Base-by-base conservation (phyloP, 148 eudicot species). In the Camellia lanceoleosa region DNA sequence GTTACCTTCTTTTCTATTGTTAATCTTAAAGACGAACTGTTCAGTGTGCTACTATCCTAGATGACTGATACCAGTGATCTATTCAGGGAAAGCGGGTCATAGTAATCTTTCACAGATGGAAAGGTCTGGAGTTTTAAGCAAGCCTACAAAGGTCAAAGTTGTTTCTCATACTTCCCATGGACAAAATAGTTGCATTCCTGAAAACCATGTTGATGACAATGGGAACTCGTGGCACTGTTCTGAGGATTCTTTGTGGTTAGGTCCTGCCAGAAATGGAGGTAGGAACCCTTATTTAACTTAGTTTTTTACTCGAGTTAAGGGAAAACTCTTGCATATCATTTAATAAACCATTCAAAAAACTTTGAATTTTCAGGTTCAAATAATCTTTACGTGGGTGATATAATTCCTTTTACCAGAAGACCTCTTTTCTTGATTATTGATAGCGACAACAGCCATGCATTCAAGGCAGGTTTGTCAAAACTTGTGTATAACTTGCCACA, bases 401-500 rank as follows among this genome's bases (percentile, higher is more conserved):
- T 96, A 68, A 87, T 94, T 83, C 99, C 99, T 76, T 96, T 96
- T 78, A 94, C 99, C 64, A 88, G 99, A 85, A 87, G 85, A 78
- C 99, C 98, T 52, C 87, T 91, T 76, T 96, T 96, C 88, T 78
- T 96, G 78, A 86, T 96, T 80, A 86, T 96, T 76, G 99, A 96
- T 83, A 96, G 99, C 81, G 97, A 96, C 82, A 91, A 81, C 88
- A 96, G 99, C 98, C 91, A 91, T 88, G 95, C 98, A 91, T 96
- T 96, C 97, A 96, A 96, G 99, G 99, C 99, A 96, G 99, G 99
- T 96, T 96, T 96, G 97, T 96, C 87, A 89, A 67, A 84, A 89
- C 89, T 92, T 87, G 68, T 75, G 30, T 56, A n/a, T 69, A 12
- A 61, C 59, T 47, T 54, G 52, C 38, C 15, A 9, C 54, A 58